phyloP scores from a whole-genome alignment of 1,139 yeast genomes.

The Nakaseomyces nivariensis region DNA sequence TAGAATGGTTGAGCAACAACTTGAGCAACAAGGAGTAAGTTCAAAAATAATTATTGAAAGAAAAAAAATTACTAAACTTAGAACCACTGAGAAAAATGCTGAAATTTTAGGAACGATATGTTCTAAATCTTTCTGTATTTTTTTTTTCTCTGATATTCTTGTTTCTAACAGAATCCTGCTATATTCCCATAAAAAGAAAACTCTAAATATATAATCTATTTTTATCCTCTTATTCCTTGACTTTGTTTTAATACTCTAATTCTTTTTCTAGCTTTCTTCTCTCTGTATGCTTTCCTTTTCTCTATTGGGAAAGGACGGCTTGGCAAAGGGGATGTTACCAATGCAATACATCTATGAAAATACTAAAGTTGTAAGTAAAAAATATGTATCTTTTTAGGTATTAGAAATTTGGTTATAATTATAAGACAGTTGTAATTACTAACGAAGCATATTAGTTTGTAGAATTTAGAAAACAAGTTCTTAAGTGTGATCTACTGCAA shows the following conservation, averaged over 20 bases:
- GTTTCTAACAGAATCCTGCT: background rate
- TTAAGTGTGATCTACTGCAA: too few relatives aligned
- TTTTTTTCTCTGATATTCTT: background rate
- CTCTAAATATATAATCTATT: background rate
- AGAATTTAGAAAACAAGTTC: too few relatives aligned
- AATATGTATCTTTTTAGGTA: too few relatives aligned
- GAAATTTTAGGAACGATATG: too few relatives aligned
- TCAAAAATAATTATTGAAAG: background rate
- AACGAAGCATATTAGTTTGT: too few relatives aligned
- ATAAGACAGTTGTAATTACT: too few relatives aligned
- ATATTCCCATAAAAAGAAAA: background rate
- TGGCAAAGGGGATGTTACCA: too few relatives aligned
- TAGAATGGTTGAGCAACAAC: constrained; percentile 83
- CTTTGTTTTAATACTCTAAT: background rate
- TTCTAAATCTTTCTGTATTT: background rate
- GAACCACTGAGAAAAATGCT: too few relatives aligned
- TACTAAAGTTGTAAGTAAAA: too few relatives aligned
- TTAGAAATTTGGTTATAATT: too few relatives aligned
- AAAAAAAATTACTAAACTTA: background rate
- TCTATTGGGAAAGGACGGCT: too few relatives aligned
- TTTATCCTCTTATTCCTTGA: background rate
- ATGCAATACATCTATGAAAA: too few relatives aligned
- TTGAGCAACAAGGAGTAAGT: constrained; percentile 43
- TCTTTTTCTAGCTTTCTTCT: background rate
- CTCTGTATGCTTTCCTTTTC: background rate